Base-by-base conservation (phyloP, 225 moss, liverwort and hornwort species). In the Pleurozium schreberi region DNA sequence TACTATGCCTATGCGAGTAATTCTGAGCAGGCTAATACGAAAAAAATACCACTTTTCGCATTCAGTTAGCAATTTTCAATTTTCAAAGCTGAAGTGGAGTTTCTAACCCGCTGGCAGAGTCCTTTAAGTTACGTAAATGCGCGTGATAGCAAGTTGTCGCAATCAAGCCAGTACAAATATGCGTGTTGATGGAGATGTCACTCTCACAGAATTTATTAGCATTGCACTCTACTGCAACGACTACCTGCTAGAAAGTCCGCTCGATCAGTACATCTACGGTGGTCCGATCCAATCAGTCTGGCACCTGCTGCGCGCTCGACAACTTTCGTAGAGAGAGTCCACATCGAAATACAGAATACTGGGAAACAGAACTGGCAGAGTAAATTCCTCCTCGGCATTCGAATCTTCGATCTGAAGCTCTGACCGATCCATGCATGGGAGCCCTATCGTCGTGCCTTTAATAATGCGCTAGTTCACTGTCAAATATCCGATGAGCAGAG, bases 161-260 rank as follows among this genome's bases (percentile, higher is more conserved):
- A 60, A 70, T 91, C 89, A 81, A 63, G 68, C 81, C 76, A 84
- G 90, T 89, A 91, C 90, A 85, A 90, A 81, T 89, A 88, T 90
- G 88, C 63, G 83, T 89, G 66, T 84, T 89, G 90, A 89, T 91
- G 87, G 87, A 81, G 90, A 60, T 71, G 86, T 91, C 90, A 81
- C 75, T 60, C 45, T 87, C 92, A 83, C 52, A 59, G 84, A 92
- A 87, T 91, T 90, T 75, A 91, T 81, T 74, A 80, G 80, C 55
- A 68, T 77, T 78, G 83, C 88, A 86, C 88, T 86, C 82, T 73
- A 47, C 88, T 89, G 87, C 89, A 92, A 92, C 90, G 92, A 89
- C 92, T 89, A 50, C 87, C 87, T 90, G 90, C 88, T 87, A 75
- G 87, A 79, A 85, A 92, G 87, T 88, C 90, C 70, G 87, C 84